Percentiles rank a stretch among this genome's conserved stretches.
Conservation (phyloP, 495 filamentous ascomycete species). For the Neurospora sp. region DNA sequence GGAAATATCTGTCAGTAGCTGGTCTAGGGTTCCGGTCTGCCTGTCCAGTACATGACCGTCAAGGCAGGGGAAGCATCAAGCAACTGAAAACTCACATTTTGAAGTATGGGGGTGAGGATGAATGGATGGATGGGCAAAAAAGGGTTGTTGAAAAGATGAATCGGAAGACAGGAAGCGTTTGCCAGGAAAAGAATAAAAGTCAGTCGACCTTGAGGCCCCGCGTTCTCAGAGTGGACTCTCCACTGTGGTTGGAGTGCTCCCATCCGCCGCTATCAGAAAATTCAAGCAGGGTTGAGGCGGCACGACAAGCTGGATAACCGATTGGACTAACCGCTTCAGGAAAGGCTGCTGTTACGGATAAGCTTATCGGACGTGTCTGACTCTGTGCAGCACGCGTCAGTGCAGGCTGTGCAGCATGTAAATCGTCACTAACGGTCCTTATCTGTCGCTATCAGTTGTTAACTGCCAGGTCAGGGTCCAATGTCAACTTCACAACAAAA, state of each 20-base stretch:
- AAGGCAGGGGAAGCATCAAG: not conserved
- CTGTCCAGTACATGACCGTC: not conserved
- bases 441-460: not conserved
- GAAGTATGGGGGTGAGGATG: not conserved
- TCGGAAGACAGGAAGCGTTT: not conserved
- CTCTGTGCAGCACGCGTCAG: not conserved
- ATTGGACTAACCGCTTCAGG: not conserved
- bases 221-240: not conserved
- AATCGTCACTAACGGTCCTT: not conserved
- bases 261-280: not conserved
- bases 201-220: not conserved
- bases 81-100: not conserved
- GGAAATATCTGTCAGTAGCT: not conserved
- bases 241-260: not conserved
- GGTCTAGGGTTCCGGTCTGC: not conserved
- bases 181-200: not conserved
- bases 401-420: not conserved
- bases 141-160: not conserved
- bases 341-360: not conserved
- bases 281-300: not conserved
- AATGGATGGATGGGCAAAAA: not conserved
- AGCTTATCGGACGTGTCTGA: not conserved
- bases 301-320: not conserved
- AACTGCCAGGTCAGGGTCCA: not conserved
- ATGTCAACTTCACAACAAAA: not conserved